Evolutionary conservation across 2,329 filamentous ascomycete species (phyloP).

Genomic region (Fusarium sp.): DNA sequence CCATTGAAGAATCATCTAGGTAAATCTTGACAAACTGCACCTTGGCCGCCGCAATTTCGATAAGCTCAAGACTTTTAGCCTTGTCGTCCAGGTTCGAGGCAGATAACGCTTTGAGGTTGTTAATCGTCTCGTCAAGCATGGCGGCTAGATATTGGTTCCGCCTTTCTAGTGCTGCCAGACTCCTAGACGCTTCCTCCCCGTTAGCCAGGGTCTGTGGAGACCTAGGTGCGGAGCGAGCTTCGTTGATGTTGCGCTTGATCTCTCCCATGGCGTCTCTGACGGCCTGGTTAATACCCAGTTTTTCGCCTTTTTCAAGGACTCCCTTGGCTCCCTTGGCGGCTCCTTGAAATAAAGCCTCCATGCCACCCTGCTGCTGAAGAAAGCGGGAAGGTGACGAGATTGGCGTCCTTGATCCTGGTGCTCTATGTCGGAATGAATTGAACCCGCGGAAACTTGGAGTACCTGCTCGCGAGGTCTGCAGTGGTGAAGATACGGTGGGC

Average conservation of each 20-base stretch:
- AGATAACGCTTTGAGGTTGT: conserved; percentile 72
- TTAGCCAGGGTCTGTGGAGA: conserved; percentile 54
- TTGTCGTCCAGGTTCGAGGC: conserved; percentile 63
- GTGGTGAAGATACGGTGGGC: conserved; percentile 55
- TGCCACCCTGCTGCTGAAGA: conserved; percentile 69
- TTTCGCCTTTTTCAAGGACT: conserved; percentile 79
- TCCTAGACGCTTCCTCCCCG: conserved; percentile 53
- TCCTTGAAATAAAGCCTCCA: conserved; percentile 80
- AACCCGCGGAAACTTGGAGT: conserved; percentile 55
- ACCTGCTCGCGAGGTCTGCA: conserved; percentile 46
- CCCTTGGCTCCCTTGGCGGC: conserved; percentile 82
- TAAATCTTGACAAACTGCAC: conserved; percentile 74
- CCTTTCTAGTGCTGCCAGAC: conserved; percentile 68
- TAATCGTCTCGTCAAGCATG: conserved; percentile 76
- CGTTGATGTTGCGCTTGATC: conserved; percentile 81
- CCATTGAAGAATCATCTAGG: conserved; percentile 69
- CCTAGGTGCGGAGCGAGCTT: conserved; percentile 61
- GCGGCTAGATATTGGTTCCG: conserved; percentile 76
- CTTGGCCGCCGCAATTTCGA: conserved; percentile 72
- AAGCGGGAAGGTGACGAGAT: conserved; percentile 63
- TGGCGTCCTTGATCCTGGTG: conserved; percentile 59
- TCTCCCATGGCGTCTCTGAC: conserved; percentile 86
- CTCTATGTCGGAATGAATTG: conserved; percentile 57
- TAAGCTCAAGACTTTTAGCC: conserved; percentile 63
- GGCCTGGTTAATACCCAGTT: conserved; percentile 83